These are phyloP conservation scores for Helianthus annuus DNA, from an alignment of 129 eudicot genomes.

Conservation along the genomic window DNA sequence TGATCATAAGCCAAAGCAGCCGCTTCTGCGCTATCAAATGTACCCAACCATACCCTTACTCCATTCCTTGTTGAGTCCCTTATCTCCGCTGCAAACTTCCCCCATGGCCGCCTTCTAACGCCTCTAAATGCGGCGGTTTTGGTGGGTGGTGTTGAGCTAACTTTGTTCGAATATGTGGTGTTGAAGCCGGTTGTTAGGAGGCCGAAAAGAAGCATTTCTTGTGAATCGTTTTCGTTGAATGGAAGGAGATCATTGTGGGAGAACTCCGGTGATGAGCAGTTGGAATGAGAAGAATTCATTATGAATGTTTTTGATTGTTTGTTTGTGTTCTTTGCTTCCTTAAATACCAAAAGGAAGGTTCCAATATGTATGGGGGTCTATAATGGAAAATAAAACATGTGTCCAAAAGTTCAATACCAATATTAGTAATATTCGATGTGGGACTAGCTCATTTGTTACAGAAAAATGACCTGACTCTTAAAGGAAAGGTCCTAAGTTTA, in stretches of 20 bases:
- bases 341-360: constrained; percentile 32
- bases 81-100: constrained; percentile 77
- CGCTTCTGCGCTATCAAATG: constrained; percentile 69
- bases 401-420: too few species aligned
- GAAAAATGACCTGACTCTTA: too few species aligned
- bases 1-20: constrained; percentile 86
- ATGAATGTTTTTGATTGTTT: constrained; percentile 2
- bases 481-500: too few species aligned
- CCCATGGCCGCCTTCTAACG: constrained; percentile 81
- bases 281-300: constrained; percentile 43
- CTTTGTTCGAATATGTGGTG: constrained; percentile 29
- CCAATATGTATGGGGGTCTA: constrained; percentile 1
- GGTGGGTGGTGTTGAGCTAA: constrained; percentile 23
- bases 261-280: constrained; percentile 42
- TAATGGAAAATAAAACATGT: neutral
- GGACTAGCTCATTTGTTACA: too few species aligned
- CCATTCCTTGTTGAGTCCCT: constrained; percentile 81
- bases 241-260: constrained; percentile 43
- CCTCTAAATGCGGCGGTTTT: constrained; percentile 51
- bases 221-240: constrained; percentile 50
- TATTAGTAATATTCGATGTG: too few species aligned
- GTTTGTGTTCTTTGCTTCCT: constrained; percentile 4
- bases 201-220: constrained; percentile 51
- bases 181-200: constrained; percentile 34
- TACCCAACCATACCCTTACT: constrained; percentile 72